Evolutionary conservation across 2,329 filamentous ascomycete species (phyloP).

Genomic region (Emericellopsis cladophorae): DNA sequence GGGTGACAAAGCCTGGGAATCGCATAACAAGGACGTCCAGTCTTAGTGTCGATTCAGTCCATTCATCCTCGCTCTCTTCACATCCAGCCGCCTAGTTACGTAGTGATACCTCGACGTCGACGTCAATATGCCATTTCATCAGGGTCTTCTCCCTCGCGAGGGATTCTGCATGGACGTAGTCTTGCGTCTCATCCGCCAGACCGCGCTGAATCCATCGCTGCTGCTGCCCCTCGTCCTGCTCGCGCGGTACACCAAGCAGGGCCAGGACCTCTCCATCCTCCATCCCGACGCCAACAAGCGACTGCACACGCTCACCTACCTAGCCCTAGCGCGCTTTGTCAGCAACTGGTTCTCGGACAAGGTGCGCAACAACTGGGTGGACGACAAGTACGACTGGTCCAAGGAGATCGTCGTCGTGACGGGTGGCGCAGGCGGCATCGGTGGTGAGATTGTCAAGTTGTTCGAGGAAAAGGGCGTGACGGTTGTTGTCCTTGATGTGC

Average conservation of each 20-base stretch:
- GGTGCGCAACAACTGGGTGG: conserved; percentile 20
- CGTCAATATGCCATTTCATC: conserved; percentile 25
- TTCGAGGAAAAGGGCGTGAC: conserved; percentile 53
- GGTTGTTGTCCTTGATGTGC: conserved; percentile 61
- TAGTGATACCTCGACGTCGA: not conserved
- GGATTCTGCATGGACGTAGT: conserved; percentile 50
- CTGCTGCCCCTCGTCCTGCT: conserved; percentile 51
- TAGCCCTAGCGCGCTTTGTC: conserved; percentile 13
- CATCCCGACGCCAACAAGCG: conserved; percentile 37
- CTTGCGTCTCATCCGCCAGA: conserved; percentile 42
- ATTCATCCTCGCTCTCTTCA: not conserved
- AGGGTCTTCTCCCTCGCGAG: conserved; percentile 40
- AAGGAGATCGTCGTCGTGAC: conserved; percentile 63
- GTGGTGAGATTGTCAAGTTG: conserved; percentile 48
- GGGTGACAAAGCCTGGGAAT: not conserved
- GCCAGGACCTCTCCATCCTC: conserved; percentile 38
- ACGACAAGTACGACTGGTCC: conserved; percentile 46
- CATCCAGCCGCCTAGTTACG: not conserved
- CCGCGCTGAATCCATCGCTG: conserved; percentile 50
- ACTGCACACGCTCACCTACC: conserved; percentile 23
- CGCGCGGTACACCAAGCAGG: conserved; percentile 49
- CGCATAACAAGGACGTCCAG: no score
- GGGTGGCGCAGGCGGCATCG: conserved; percentile 64
- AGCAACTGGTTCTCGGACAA: conserved; percentile 18
- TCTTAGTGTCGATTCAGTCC: not conserved